These are phyloP conservation scores for Agapanthus africanus DNA, from an alignment of 106 monocot genomes.

Conservation along the genomic window DNA sequence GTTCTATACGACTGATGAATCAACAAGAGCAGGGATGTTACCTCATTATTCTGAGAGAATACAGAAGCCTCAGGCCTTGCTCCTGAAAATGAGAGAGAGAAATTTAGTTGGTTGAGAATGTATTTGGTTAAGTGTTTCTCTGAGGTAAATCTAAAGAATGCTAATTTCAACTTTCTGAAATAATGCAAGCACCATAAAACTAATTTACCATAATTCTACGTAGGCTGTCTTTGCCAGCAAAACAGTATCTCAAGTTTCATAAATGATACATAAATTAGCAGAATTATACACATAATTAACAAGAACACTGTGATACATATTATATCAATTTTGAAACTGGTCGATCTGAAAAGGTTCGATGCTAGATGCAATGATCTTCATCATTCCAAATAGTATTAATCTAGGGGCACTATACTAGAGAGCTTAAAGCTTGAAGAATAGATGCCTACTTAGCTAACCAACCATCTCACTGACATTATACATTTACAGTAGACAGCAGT, in stretches of 20 bases:
- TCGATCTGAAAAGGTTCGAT: no score
- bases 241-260: no score
- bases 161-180: not conserved
- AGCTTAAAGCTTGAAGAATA: not conserved
- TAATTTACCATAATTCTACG: not conserved
- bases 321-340: no score
- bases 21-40: slow-evolving; percentile 13
- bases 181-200: not conserved
- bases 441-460: no score
- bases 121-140: not conserved
- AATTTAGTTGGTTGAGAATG: slow-evolving; percentile 5
- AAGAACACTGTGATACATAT: no score
- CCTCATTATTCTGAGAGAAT: slow-evolving; percentile 41
- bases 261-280: no score
- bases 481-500: no score
- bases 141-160: not conserved
- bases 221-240: not conserved
- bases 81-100: slow-evolving; percentile 32
- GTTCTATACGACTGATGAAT: not conserved
- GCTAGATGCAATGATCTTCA: no score
- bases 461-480: not conserved
- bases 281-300: no score
- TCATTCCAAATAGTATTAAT: no score
- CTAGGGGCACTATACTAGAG: no score
- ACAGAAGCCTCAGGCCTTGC: slow-evolving; percentile 44